Evolutionary conservation across 305 asterid species (phyloP), one percentile per base, ranked within the genome.

Genomic region (Caryopteris hybrid): DNA sequence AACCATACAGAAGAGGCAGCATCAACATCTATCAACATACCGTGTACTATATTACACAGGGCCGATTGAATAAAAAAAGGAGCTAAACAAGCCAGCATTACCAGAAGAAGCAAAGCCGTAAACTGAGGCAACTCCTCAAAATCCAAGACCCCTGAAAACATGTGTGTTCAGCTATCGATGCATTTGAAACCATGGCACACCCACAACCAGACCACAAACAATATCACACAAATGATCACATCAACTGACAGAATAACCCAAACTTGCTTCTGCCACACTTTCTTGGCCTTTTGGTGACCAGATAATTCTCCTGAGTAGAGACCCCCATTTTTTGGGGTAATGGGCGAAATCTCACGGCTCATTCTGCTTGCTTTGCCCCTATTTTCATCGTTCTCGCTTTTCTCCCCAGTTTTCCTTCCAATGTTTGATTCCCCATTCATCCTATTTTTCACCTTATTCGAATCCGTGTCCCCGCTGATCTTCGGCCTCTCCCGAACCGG

Each of bases 221-320:
- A 67, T 47, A 83, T 63, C 8, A 71, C 64, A 46, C 98, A 93
- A 23, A 87, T 66, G 61, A 90, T 64, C 79, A 86, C 77, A 77
- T 93, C 97, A 70, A 88, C 76, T 1, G 84, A 80, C 8, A 94
- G 73, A 36, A 94, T 92, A 52, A 93, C 74, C 97, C 90, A 87
- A 27, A 91, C 99, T 73, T 88, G 99, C 80, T 80, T 93, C 83
- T 88, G 86, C 99, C 99, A 91, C 9, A 83, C 87, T 59, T 76
- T 80, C 83, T 74, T 91, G 4, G 90, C 95, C 84, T 64, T 86
- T 10, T 84, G 85, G 1, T 71, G 78, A 29, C 77, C 69, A 22
- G 76, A 74, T 52, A 75, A 16, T 43, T 89, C 96, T 0, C 76
- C 82, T 0, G 86, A 67, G 64, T 65, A 68, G 8, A 76, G 16